Conservation (phyloP, 805 yeast species). For the Saccharomyces mikatae region DNA sequence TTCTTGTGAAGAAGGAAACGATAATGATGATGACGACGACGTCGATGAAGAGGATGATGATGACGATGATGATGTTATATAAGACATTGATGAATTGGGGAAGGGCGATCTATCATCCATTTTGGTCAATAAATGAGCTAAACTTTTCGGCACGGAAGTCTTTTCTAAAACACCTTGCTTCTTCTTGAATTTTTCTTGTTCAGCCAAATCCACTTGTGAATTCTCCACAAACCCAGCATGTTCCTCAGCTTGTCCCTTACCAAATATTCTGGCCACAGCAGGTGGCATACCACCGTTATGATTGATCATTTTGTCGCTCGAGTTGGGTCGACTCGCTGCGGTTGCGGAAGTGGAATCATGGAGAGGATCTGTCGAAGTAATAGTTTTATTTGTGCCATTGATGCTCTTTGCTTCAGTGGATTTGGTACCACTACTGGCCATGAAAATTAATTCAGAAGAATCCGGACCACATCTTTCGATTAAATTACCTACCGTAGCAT, state of each 20-base stretch:
- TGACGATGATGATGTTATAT: not conserved
- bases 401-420: not conserved
- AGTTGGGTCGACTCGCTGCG: not conserved
- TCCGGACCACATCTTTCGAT: slow-evolving; percentile 58
- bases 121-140: slow-evolving; percentile 41
- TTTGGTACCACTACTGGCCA: not conserved
- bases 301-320: not conserved
- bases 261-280: slow-evolving; percentile 42
- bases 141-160: slow-evolving; percentile 45
- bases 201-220: slow-evolving; percentile 32
- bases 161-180: slow-evolving; percentile 45
- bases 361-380: not conserved
- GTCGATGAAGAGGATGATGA: not conserved
- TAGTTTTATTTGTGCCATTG: not conserved
- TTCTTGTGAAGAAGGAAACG: not conserved
- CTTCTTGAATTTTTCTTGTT: slow-evolving; percentile 42
- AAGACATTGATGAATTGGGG: not conserved
- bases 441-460: slow-evolving; percentile 46
- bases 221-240: slow-evolving; percentile 34
- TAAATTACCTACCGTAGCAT: slow-evolving; percentile 55
- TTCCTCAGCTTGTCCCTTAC: slow-evolving; percentile 24
- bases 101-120: slow-evolving; percentile 20
- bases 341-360: not conserved
- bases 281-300: slow-evolving; percentile 54
- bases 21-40: not conserved